These are phyloP conservation scores for Hortiboletus rubellus DNA, from an alignment of 1,284 basidiomycete genomes.

Conservation along the genomic window DNA sequence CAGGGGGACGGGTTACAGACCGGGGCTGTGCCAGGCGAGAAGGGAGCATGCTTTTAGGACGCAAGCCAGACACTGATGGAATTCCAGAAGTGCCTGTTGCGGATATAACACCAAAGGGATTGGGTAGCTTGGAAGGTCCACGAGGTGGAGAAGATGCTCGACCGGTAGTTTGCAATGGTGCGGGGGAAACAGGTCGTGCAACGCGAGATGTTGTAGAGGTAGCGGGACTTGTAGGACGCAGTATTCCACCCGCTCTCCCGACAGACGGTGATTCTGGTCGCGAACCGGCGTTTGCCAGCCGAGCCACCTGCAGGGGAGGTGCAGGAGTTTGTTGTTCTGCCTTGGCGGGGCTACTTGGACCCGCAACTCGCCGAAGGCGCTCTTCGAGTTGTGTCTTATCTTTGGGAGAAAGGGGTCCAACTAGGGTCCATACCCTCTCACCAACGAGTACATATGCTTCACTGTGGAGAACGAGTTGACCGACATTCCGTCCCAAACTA, in stretches of 20 bases:
- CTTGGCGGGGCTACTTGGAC: slow-evolving; percentile 55
- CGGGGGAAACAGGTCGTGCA: slow-evolving; percentile 57
- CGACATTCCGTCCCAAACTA: slow-evolving; percentile 1
- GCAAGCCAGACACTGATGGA: slow-evolving; percentile 43
- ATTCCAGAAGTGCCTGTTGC: slow-evolving; percentile 36
- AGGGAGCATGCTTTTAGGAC: slow-evolving; percentile 66
- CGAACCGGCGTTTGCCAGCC: slow-evolving; percentile 49
- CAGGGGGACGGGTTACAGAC: slow-evolving; percentile 32
- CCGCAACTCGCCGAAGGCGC: slow-evolving; percentile 78
- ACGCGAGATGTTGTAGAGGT: slow-evolving; percentile 51
- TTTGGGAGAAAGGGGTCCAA: slow-evolving; percentile 78
- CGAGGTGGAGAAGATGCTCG: slow-evolving; percentile 53
- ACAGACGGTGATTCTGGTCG: slow-evolving; percentile 59
- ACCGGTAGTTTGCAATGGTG: slow-evolving; percentile 29
- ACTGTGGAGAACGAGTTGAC: slow-evolving; percentile 39
- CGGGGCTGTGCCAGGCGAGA: slow-evolving; percentile 68
- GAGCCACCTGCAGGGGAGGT: slow-evolving; percentile 47
- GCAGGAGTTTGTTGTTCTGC: slow-evolving; percentile 39
- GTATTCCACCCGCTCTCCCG: slow-evolving; percentile 45
- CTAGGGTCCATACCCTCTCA: slow-evolving; percentile 81
- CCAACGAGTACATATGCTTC: slow-evolving; percentile 84
- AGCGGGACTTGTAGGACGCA: slow-evolving; percentile 68
- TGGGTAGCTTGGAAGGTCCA: slow-evolving; percentile 26
- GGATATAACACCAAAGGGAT: slow-evolving; percentile 30
- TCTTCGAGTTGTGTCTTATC: slow-evolving; percentile 93